A percentile compares a stretch with the other conserved stretches of the same genome.
Evolutionary conservation across 208 protist species (phyloP).

Genomic region (Porcisia deanei): DNA sequence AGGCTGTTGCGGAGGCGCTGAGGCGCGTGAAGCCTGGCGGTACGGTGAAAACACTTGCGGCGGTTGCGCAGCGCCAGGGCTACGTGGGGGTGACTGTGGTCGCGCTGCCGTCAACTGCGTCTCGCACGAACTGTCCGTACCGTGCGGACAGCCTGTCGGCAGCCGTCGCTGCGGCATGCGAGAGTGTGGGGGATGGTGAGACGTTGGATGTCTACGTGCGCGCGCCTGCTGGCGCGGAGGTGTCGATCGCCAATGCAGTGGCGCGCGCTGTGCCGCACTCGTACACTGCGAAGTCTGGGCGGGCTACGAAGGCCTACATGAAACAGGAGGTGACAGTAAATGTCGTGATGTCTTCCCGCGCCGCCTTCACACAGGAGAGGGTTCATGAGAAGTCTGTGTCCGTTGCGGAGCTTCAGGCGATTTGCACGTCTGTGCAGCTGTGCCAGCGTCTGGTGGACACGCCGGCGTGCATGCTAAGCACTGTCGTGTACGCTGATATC

Average conservation of each 20-base stretch:
- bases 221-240: conserved; percentile 38
- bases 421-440: conserved; percentile 73
- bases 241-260: conserved; percentile 49
- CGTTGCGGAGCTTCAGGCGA: conserved; percentile 45
- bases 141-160: conserved; percentile 57
- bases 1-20: conserved; percentile 60
- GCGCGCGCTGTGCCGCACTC: conserved; percentile 48
- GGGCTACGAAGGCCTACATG: conserved; percentile 33
- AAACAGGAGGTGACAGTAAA: conserved; percentile 30
- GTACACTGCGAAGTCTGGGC: conserved; percentile 53
- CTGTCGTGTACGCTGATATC: conserved; percentile 71
- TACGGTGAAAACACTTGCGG: conserved; percentile 36
- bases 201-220: conserved; percentile 61
- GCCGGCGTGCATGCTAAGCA: conserved; percentile 76
- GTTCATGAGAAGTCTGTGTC: conserved; percentile 26
- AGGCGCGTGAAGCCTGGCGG: conserved; percentile 28
- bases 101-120: conserved; percentile 47
- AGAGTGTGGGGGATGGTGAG: conserved; percentile 19
- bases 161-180: conserved; percentile 35
- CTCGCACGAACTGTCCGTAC: conserved; percentile 71
- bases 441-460: conserved; percentile 84
- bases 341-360: conserved; percentile 52
- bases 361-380: conserved; percentile 37
- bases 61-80: conserved; percentile 17
- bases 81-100: conserved; percentile 48